A percentile compares a stretch with the other conserved stretches of the same genome.
These are phyloP conservation scores for Pythium periplocum DNA, from an alignment of 352 stramenopile species.

Conservation along the genomic window DNA sequence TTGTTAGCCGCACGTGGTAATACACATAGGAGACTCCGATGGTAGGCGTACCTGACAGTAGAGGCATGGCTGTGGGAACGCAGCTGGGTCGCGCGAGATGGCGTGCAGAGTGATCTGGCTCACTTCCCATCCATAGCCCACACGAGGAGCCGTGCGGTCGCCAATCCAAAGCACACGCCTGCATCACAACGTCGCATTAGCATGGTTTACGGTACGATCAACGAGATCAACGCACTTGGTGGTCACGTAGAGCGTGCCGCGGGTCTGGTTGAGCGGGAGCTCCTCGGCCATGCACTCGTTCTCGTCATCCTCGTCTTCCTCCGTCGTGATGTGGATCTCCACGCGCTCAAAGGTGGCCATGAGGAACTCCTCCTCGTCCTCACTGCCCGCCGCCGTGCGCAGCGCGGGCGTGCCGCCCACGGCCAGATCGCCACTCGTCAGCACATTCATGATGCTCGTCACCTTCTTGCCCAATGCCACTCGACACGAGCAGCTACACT, in stretches of 20 bases:
- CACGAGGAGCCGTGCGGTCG: constrained; percentile 19
- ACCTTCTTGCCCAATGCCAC: no score
- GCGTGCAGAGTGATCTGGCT: constrained; percentile 63
- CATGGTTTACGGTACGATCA: not conserved
- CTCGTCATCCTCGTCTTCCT: constrained; percentile 12
- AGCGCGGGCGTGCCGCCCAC: constrained; percentile 44
- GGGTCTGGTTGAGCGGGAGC: constrained; percentile 20
- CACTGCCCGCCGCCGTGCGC: constrained; percentile 28
- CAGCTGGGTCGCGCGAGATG: constrained; percentile 59
- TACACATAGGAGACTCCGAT: not conserved
- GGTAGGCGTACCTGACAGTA: constrained; percentile 58
- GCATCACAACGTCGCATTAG: not conserved
- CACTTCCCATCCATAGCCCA: constrained; percentile 78
- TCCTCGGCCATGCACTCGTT: constrained; percentile 24
- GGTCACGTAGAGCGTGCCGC: constrained; percentile 32
- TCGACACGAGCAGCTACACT: no score
- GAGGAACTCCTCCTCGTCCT: constrained; percentile 58
- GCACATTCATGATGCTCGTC: constrained; percentile 38
- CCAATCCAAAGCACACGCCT: constrained; percentile 68
- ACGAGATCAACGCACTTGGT: constrained; percentile 21
- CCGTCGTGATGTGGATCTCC: constrained; percentile 28
- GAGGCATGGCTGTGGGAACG: constrained; percentile 64
- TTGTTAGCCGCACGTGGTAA: not conserved
- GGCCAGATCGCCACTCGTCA: constrained; percentile 38
- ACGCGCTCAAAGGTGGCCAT: constrained; percentile 43